Percentiles rank a stretch among this genome's conserved stretches.
Evolutionary conservation across 73 alveolate species (phyloP).

Genomic region (Paramecium sexaurelia): DNA sequence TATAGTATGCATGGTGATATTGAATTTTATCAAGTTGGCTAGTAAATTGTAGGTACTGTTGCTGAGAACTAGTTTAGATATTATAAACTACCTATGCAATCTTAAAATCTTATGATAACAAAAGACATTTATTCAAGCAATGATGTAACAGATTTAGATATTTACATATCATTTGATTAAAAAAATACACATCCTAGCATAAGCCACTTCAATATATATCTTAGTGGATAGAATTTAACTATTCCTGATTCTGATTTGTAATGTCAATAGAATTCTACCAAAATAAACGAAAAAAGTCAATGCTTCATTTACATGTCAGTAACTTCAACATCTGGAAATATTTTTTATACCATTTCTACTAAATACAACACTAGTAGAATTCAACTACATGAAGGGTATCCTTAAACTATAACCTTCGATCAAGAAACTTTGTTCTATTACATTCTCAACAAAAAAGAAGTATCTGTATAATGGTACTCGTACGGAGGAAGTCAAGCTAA

Average conservation of each 20-base stretch:
- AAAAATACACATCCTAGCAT: neutral
- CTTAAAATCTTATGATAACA: neutral
- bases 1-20: neutral
- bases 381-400: neutral
- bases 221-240: neutral
- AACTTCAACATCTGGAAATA: neutral
- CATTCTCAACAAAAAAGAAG: neutral
- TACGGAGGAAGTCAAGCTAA: conserved; percentile 4
- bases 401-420: neutral
- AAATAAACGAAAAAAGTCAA: neutral
- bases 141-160: neutral
- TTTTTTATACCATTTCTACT: neutral
- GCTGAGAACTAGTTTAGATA: neutral
- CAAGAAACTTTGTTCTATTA: conserved; percentile 8
- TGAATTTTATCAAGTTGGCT: conserved; percentile 13
- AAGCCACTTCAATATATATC: neutral
- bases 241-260: neutral
- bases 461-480: neutral
- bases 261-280: neutral
- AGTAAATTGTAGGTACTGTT: conserved; percentile 38
- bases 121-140: conserved; percentile 4
- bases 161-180: conserved; percentile 8
- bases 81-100: conserved; percentile 36
- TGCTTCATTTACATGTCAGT: conserved; percentile 11
- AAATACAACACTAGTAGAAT: neutral